phyloP scores from a whole-genome alignment of 2,329 filamentous ascomycete species.

The Diplodia intermedia region DNA sequence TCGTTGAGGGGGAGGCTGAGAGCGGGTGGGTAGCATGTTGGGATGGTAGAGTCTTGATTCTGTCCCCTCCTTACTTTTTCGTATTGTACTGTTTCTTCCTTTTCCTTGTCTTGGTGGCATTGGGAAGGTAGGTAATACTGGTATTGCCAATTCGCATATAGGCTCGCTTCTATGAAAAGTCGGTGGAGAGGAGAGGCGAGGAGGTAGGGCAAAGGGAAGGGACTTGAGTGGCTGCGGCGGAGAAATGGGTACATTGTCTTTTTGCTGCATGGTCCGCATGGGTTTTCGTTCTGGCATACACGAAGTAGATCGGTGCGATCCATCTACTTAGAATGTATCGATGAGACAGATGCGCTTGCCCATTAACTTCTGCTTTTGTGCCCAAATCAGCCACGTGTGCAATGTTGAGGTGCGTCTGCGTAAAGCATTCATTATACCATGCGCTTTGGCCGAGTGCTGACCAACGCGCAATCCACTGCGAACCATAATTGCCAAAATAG shows the following conservation, averaged over 20 bases:
- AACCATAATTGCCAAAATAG: too few species aligned
- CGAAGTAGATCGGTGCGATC: background rate
- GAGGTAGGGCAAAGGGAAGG: background rate
- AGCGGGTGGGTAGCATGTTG: too few species aligned
- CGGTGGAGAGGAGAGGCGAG: background rate
- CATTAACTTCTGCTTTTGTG: too few species aligned
- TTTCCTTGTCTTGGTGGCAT: background rate
- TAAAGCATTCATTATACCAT: too few species aligned
- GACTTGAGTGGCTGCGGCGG: too few species aligned
- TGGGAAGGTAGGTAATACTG: background rate
- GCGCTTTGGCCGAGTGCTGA: too few species aligned
- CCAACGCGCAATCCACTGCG: too few species aligned
- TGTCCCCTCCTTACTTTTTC: background rate
- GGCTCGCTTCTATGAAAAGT: background rate
- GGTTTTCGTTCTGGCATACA: background rate
- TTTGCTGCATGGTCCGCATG: background rate
- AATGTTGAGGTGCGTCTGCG: too few species aligned
- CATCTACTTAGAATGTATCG: background rate
- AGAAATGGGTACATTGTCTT: background rate
- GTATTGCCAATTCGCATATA: background rate
- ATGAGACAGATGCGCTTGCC: background rate
- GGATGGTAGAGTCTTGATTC: background rate
- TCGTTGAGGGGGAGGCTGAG: too few species aligned
- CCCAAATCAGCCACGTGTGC: too few species aligned
- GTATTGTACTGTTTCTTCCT: background rate